phyloP scores from a whole-genome alignment of 2,329 filamentous ascomycete genomes.

The Cytospora leucostoma region DNA sequence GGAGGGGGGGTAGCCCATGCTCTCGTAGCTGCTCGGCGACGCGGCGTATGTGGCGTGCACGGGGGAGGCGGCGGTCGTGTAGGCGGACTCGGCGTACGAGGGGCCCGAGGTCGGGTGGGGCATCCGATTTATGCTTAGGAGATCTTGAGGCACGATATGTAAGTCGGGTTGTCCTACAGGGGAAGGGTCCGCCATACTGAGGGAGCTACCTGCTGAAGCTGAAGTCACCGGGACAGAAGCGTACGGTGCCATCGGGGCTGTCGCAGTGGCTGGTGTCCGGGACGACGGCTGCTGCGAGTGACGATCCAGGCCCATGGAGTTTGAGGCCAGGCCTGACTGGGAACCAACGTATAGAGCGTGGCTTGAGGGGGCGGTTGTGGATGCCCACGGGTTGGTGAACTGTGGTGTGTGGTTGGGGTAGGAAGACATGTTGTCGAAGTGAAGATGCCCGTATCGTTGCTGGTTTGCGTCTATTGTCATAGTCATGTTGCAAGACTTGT shows the following conservation, averaged over 20 bases:
- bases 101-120: constrained; percentile 59
- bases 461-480: constrained; percentile 93
- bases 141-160: constrained; percentile 74
- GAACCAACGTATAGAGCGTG: constrained; percentile 63
- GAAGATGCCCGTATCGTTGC: constrained; percentile 74
- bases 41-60: constrained; percentile 67
- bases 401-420: constrained; percentile 67
- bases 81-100: constrained; percentile 69
- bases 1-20: constrained; percentile 72
- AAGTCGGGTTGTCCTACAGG: constrained; percentile 65
- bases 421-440: constrained; percentile 76
- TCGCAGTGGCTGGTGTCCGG: constrained; percentile 59
- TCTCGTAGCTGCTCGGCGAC: constrained; percentile 71
- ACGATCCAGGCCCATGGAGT: constrained; percentile 59
- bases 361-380: constrained; percentile 52
- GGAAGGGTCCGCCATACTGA: constrained; percentile 55
- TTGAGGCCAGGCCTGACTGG: constrained; percentile 58
- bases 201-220: constrained; percentile 72
- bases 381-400: constrained; percentile 88
- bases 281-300: constrained; percentile 42
- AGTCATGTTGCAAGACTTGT: constrained; percentile 67
- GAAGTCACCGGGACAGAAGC: constrained; percentile 71
- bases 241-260: constrained; percentile 69
- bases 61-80: constrained; percentile 68
- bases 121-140: constrained; percentile 68